These are phyloP conservation scores for Triticum monococcum DNA, from an alignment of 176 grass and related monocot species.

Conservation along the genomic window DNA sequence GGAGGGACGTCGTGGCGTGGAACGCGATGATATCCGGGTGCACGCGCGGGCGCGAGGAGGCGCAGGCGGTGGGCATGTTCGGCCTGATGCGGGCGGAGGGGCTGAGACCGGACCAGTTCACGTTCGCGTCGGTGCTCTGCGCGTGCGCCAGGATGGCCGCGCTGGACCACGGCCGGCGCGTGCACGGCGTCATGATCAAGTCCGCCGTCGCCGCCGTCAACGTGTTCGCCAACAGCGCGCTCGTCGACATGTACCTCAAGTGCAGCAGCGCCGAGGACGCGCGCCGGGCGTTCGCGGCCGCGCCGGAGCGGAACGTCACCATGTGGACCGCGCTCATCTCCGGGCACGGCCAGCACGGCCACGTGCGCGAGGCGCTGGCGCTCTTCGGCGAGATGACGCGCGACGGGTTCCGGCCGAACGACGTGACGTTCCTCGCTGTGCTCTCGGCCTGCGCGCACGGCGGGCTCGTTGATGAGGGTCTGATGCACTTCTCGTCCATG, in stretches of 20 bases:
- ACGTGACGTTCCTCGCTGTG: constrained; percentile 55
- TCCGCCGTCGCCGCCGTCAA: constrained; percentile 26
- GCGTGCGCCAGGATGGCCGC: constrained; percentile 54
- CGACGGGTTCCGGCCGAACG: constrained; percentile 37
- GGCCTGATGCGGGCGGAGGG: constrained; percentile 27
- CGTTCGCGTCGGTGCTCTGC: constrained; percentile 53
- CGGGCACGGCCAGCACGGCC: constrained; percentile 52
- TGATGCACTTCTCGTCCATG: constrained; percentile 43
- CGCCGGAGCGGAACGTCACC: constrained; percentile 41
- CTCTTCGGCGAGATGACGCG: constrained; percentile 39
- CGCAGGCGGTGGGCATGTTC: constrained; percentile 36
- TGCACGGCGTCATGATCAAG: constrained; percentile 49
- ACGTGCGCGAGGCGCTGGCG: constrained; percentile 35
- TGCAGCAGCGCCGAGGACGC: constrained; percentile 51
- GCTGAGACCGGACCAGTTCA: constrained; percentile 55
- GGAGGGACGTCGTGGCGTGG: constrained; percentile 40
- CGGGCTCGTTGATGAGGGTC: constrained; percentile 43
- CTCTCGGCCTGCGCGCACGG: constrained; percentile 52
- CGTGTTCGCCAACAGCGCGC: constrained; percentile 42
- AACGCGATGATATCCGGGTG: constrained; percentile 55
- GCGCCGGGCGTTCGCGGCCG: constrained; percentile 34
- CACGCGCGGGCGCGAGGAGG: constrained; percentile 18
- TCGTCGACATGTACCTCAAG: constrained; percentile 64
- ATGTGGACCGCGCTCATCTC: constrained; percentile 53
- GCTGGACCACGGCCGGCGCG: constrained; percentile 46